phyloP scores from a whole-genome alignment of 1,284 basidiomycete species.

The Ceratobasidium sp. region DNA sequence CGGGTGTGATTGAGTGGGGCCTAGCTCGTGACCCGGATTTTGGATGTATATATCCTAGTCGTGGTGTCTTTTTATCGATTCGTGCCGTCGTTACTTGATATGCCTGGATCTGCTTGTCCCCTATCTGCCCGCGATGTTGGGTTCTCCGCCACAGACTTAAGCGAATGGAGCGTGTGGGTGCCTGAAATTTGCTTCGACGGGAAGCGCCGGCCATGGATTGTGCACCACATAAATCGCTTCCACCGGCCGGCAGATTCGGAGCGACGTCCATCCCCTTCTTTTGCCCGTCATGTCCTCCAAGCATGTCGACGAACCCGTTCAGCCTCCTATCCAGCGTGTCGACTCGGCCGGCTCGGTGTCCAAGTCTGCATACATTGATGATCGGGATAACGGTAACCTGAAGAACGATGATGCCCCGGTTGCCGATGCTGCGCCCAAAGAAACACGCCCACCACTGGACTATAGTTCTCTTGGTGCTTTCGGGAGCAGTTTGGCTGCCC shows the following conservation, averaged over 20 bases:
- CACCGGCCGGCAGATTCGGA: neutral
- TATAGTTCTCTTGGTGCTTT: constrained; percentile 66
- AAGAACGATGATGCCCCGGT: neutral
- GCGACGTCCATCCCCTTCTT: neutral
- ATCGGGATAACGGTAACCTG: neutral
- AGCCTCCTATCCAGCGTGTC: neutral
- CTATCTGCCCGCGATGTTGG: neutral
- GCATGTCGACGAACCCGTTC: constrained; percentile 4
- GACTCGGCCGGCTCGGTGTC: neutral
- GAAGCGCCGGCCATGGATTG: constrained; percentile 1
- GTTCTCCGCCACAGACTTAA: neutral
- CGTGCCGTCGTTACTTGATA: neutral
- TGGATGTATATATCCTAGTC: constrained; percentile 3
- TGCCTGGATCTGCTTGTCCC: neutral
- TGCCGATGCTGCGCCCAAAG: neutral
- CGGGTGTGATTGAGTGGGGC: constrained; percentile 12
- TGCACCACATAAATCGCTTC: constrained; percentile 15
- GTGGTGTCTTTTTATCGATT: neutral
- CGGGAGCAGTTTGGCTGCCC: constrained; percentile 57
- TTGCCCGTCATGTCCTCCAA: neutral
- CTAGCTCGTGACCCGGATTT: neutral
- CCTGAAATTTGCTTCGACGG: constrained; percentile 9
- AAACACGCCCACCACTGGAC: constrained; percentile 41
- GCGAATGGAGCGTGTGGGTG: neutral
- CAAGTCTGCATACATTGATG: constrained; percentile 17